A percentile compares a stretch with the other conserved stretches of the same genome.
These are phyloP conservation scores for Alternaria sp. DNA, from an alignment of 2,329 filamentous ascomycete species.

Conservation along the genomic window DNA sequence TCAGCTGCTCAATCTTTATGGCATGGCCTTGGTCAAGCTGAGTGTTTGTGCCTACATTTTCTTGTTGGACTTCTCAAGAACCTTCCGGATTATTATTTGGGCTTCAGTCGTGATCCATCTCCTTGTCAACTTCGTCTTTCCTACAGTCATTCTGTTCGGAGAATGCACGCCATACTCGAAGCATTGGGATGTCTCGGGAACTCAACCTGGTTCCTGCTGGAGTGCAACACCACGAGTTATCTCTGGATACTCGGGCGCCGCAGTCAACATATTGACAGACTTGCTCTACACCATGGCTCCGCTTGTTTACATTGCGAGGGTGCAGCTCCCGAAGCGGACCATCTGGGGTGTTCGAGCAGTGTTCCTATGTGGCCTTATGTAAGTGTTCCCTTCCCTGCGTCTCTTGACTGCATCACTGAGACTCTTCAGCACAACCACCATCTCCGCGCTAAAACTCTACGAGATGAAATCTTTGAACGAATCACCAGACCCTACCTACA, in stretches of 20 bases:
- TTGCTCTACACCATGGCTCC: conserved; percentile 38
- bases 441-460: conserved; percentile 39
- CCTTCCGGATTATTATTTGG: conserved; percentile 36
- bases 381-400: conserved; percentile 2
- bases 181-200: conserved; percentile 36
- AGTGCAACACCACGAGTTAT: conserved; percentile 34
- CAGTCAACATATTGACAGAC: conserved; percentile 39
- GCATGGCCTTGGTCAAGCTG: conserved; percentile 42
- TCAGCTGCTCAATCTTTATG: conserved; percentile 38
- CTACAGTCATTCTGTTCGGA: conserved; percentile 34
- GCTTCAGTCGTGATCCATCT: conserved; percentile 32
- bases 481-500: conserved; percentile 35
- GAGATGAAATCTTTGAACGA: conserved; percentile 35
- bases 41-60: conserved; percentile 42
- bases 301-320: conserved; percentile 34
- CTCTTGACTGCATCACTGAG: conserved; percentile 1
- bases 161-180: conserved; percentile 36
- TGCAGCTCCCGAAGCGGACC: conserved; percentile 37
- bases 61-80: conserved; percentile 37
- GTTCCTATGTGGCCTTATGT: conserved; percentile 40
- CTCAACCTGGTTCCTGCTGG: conserved; percentile 36
- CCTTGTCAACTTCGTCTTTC: conserved; percentile 35
- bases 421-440: conserved; percentile 31
- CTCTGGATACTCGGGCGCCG: conserved; percentile 39
- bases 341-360: conserved; percentile 41